A percentile compares a stretch with the other conserved stretches of the same genome.
These are phyloP conservation scores for Lathyrus sativus DNA, from an alignment of 306 rosid species.

Conservation along the genomic window DNA sequence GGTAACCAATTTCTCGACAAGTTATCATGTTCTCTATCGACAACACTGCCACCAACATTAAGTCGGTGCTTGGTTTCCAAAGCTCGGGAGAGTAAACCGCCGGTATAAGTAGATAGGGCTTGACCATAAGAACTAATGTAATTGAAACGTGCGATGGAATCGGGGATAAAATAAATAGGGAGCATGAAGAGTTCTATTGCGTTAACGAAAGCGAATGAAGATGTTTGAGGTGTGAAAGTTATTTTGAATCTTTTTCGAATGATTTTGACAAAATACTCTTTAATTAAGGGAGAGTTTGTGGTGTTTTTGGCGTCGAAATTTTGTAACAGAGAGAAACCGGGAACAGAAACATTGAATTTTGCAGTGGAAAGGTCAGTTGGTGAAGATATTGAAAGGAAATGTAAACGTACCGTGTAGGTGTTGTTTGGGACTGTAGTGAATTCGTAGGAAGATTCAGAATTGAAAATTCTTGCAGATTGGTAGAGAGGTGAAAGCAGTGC, in stretches of 20 bases:
- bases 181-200: conserved; percentile 54
- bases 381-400: too few relatives aligned
- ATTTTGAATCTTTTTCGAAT: neutral
- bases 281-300: neutral
- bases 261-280: conserved; percentile 40
- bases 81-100: conserved; percentile 17
- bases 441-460: neutral
- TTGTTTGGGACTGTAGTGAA: neutral
- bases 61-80: conserved; percentile 41
- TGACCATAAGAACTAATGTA: fast-evolving
- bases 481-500: conserved; percentile 22
- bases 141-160: neutral
- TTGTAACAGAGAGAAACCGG: conserved; percentile 27
- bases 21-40: neutral
- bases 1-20: conserved; percentile 44
- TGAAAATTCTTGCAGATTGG: conserved; percentile 41
- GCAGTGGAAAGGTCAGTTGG: too few relatives aligned
- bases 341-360: neutral
- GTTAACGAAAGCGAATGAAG: conserved; percentile 49
- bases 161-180: conserved; percentile 12
- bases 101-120: fast-evolving
- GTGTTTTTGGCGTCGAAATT: conserved; percentile 12
- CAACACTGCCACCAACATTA: conserved; percentile 39
- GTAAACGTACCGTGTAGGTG: too few relatives aligned
- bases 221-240: conserved; percentile 31